Evolutionary conservation across 352 stramenopile species (phyloP), one percentile per base, ranked within the genome.

Genomic region (Phytophthora pisi): DNA sequence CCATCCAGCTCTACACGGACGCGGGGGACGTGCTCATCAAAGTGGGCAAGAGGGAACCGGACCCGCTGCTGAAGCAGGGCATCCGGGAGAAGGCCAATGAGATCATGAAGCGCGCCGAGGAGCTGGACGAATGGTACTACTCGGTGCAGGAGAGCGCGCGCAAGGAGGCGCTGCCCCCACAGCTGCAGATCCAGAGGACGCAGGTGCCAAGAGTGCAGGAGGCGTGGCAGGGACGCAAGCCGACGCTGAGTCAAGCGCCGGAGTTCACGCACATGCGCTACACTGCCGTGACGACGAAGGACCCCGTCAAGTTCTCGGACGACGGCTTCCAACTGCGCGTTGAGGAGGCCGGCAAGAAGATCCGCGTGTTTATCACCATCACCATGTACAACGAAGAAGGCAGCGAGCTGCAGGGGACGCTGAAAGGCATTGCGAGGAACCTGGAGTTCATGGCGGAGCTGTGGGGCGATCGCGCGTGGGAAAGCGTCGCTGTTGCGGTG

Each of bases 341-440:
- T 0, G 58, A 77, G 24, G 58, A 81, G 54, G 26, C 71, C 1
- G 61, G 74, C 28, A 72, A 63, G 24, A 71, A 72, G 28, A 78
- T 84, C 28, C 77, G 77, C 6, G 70, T 81, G 7, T 81, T 86
- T 20, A 79, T 86, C 64, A 81, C 70, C 5, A 74, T 83, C 38
- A 86, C 78, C 16, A 82, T 84, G 72, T 81, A 84, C 64, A 84
- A 82, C 47, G 78, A 86, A 78, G 66, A 79, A 64, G 73, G 74
- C 16, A 67, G 43, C 13, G 72, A 86, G 40, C 65, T 83, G 20
- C 64, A 76, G 45, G 65, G 66, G 13, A 86, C 78, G 16, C 66
- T 83, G 9, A 77, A 62, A 49, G 75, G 75, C 5, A 77, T 86
- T 15, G 75, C 75, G 1, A 64, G 64, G 43, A 81, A 81, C 36